A percentile compares a stretch with the other conserved stretches of the same genome.
phyloP scores from a whole-genome alignment of 2,329 filamentous ascomycete genomes.

The Venturia oleaginea region DNA sequence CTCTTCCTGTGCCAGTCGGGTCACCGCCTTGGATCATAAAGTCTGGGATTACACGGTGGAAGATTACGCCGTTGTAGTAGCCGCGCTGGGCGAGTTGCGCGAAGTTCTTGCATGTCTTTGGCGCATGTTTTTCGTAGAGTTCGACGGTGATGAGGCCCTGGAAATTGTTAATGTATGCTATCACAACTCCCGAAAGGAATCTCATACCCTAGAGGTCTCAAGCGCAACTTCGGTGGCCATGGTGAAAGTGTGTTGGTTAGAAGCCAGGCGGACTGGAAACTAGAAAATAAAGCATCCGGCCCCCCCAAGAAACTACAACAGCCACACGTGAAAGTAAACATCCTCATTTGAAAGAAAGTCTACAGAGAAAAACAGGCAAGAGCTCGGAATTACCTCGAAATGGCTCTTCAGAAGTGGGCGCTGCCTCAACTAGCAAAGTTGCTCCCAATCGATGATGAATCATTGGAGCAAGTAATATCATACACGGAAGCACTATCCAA shows the following conservation, averaged over 20 bases:
- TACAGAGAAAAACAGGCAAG: neutral
- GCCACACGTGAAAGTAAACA: neutral
- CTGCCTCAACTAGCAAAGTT: conserved; percentile 40
- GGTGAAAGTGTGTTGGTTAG: neutral
- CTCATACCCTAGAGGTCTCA: conserved; percentile 72
- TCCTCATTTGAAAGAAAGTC: too few relatives aligned
- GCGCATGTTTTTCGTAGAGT: conserved; percentile 82
- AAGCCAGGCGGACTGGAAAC: too few relatives aligned
- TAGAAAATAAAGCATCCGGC: too few relatives aligned
- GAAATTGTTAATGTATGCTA: neutral
- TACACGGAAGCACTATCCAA: conserved; percentile 73
- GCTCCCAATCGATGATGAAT: conserved; percentile 75
- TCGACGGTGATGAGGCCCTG: conserved; percentile 80
- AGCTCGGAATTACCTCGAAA: neutral
- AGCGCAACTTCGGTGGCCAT: conserved; percentile 75
- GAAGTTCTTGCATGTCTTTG: conserved; percentile 86
- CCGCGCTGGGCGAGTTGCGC: conserved; percentile 65
- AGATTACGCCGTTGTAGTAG: conserved; percentile 79
- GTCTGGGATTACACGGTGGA: conserved; percentile 90
- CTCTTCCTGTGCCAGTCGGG: conserved; percentile 85
- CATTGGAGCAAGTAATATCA: conserved; percentile 73
- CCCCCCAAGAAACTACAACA: neutral
- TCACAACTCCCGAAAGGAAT: neutral
- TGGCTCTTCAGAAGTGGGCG: conserved; percentile 12
- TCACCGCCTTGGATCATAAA: conserved; percentile 98